Conservation (phyloP, 176 grass and related monocot genomes). For the Pontederia crassipes region DNA sequence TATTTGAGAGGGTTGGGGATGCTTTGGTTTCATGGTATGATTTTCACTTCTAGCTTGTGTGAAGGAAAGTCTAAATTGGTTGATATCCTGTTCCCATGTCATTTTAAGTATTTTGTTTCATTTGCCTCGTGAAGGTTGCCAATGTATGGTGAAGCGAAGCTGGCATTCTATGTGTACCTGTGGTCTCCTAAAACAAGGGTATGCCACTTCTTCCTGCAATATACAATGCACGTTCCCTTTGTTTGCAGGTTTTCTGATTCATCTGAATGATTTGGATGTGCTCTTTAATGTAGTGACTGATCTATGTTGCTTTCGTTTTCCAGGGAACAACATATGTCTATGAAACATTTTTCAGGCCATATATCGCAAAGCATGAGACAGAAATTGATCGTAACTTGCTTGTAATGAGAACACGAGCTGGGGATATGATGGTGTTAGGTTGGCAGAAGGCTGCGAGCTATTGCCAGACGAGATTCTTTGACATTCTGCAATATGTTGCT, state of each 20-base stretch:
- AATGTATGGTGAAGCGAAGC: constrained; percentile 59
- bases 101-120: constrained; percentile 10
- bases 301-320: constrained; percentile 7
- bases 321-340: constrained; percentile 48
- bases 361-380: constrained; percentile 41
- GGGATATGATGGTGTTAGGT: constrained; percentile 23
- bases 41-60: background rate
- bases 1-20: constrained; percentile 41
- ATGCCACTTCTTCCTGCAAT: constrained; percentile 9
- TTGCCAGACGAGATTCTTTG: constrained; percentile 23
- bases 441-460: constrained; percentile 20
- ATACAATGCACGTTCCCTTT: background rate
- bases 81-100: background rate
- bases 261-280: background rate
- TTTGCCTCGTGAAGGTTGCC: constrained; percentile 45
- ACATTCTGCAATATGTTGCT: constrained; percentile 21
- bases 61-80: too few species aligned
- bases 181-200: constrained; percentile 55
- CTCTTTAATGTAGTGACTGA: background rate
- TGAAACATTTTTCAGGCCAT: constrained; percentile 32
- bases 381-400: constrained; percentile 45
- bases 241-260: background rate
- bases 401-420: constrained; percentile 35
- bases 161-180: constrained; percentile 50
- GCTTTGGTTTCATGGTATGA: constrained; percentile 36